Evolutionary conservation across 2,329 filamentous ascomycete genomes (phyloP).

Genomic region (Claviceps africana): DNA sequence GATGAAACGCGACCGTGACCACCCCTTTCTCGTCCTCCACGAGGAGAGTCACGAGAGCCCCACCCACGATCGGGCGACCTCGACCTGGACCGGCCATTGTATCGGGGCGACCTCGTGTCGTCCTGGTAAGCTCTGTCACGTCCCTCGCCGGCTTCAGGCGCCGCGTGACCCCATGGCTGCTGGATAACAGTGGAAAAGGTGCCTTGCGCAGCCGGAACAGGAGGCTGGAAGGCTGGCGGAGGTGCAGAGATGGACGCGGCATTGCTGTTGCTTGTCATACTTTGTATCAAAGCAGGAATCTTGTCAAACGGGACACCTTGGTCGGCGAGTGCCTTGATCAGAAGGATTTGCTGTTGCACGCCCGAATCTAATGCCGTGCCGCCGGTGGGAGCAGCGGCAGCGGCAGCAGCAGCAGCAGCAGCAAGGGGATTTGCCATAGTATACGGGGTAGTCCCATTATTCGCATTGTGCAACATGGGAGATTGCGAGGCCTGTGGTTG

Average conservation of each 20-base stretch:
- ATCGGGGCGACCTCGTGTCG: conserved; percentile 46
- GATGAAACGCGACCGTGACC: conserved; percentile 61
- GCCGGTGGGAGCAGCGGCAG: conserved; percentile 20
- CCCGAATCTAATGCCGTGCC: conserved; percentile 33
- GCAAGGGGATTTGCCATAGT: conserved; percentile 19
- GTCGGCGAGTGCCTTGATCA: conserved; percentile 61
- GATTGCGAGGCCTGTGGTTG: conserved; percentile 21
- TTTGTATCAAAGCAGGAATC: conserved; percentile 47
- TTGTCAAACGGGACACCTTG: conserved; percentile 68
- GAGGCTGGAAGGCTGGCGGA: conserved; percentile 23
- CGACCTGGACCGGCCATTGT: conserved; percentile 54
- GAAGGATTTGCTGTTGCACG: conserved; percentile 55
- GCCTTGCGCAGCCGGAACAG: conserved; percentile 27
- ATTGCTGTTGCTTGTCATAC: conserved; percentile 29
- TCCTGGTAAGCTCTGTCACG: conserved; percentile 46
- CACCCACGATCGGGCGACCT: conserved; percentile 66
- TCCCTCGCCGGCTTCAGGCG: conserved; percentile 25
- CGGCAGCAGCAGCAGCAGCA: conserved; percentile 21
- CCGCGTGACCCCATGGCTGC: conserved; percentile 18
- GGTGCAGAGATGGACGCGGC: conserved; percentile 19
- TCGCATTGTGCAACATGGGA: conserved; percentile 13
- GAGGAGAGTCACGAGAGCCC: conserved; percentile 51
- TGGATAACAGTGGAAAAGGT: conserved; percentile 24
- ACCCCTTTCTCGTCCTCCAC: conserved; percentile 50
- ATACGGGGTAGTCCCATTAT: conserved; percentile 13